Evolutionary conservation across 73 alveolate genomes (phyloP).

Genomic region (Effrenium voratum): DNA sequence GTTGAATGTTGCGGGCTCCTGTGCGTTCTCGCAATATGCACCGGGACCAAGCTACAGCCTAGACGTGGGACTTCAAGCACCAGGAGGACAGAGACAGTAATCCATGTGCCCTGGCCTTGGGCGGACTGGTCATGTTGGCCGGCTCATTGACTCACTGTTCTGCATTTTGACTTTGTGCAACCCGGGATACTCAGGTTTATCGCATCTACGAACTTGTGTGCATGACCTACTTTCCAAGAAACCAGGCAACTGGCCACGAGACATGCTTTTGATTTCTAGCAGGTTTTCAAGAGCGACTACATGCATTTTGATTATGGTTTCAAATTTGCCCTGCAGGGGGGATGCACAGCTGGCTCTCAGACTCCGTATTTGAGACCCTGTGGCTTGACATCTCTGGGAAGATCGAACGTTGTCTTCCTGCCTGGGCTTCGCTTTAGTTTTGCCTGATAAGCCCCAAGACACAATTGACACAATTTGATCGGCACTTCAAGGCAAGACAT

Average conservation of each 20-base stretch:
- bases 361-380: constrained; percentile 68
- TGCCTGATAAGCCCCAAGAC: too few relatives aligned
- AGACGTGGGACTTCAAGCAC: constrained; percentile 91
- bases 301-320: not conserved
- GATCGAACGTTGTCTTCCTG: too few relatives aligned
- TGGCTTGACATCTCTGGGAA: constrained; percentile 45
- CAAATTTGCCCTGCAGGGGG: constrained; percentile 14
- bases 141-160: too few relatives aligned
- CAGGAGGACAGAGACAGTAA: constrained; percentile 61
- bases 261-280: not conserved
- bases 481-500: constrained; percentile 26
- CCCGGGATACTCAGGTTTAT: constrained; percentile 24
- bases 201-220: constrained; percentile 87
- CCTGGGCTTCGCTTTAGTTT: too few relatives aligned
- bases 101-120: constrained; percentile 35
- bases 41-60: not conserved
- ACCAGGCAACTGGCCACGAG: constrained; percentile 13
- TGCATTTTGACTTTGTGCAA: not conserved
- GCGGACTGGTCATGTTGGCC: too few relatives aligned
- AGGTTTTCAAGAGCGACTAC: not conserved
- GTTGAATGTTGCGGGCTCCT: too few relatives aligned
- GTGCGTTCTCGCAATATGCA: too few relatives aligned
- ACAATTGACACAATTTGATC: too few relatives aligned
- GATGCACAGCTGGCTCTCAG: constrained; percentile 56
- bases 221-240: constrained; percentile 68